phyloP scores from a whole-genome alignment of 441 rosid species.

The Adansonia grandidieri region DNA sequence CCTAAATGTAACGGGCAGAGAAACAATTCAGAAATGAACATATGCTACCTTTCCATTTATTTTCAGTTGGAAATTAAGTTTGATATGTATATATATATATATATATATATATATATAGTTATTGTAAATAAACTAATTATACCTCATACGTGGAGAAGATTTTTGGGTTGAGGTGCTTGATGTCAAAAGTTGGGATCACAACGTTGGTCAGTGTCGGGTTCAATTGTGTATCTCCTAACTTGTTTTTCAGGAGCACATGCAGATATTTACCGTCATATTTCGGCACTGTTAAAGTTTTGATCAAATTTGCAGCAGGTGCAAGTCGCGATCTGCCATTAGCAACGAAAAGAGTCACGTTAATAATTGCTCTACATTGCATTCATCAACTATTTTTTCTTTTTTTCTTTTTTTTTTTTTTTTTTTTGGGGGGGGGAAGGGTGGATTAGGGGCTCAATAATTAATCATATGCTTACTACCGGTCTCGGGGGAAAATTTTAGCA shows the following conservation, averaged over 20 bases:
- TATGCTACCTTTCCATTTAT: neutral
- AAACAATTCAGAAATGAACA: neutral
- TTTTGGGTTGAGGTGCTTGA: slow-evolving; percentile 50
- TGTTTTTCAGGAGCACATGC: slow-evolving; percentile 34
- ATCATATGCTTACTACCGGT: slow-evolving; percentile 23
- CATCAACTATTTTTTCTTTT: neutral
- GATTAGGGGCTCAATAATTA: too few relatives aligned
- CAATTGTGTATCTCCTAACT: slow-evolving; percentile 39
- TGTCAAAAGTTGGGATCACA: slow-evolving; percentile 60
- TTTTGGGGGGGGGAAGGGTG: too few relatives aligned
- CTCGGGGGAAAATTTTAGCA: slow-evolving; percentile 57
- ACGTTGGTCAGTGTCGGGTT: slow-evolving; percentile 44
- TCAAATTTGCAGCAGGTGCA: slow-evolving; percentile 36
- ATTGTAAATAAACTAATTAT: neutral
- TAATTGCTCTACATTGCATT: too few relatives aligned
- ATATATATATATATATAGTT: too few relatives aligned
- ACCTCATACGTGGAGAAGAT: slow-evolving; percentile 49
- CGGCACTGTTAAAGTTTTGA: slow-evolving; percentile 46
- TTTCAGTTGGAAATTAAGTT: neutral
- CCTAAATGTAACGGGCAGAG: slow-evolving; percentile 19
- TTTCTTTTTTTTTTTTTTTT: too few relatives aligned
- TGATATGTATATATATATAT: neutral
- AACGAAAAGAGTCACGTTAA: neutral
- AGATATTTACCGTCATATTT: slow-evolving; percentile 49
- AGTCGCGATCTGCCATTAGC: slow-evolving; percentile 29